Conservation (phyloP, 305 asterid genomes). For the Ruellia speciosa region DNA sequence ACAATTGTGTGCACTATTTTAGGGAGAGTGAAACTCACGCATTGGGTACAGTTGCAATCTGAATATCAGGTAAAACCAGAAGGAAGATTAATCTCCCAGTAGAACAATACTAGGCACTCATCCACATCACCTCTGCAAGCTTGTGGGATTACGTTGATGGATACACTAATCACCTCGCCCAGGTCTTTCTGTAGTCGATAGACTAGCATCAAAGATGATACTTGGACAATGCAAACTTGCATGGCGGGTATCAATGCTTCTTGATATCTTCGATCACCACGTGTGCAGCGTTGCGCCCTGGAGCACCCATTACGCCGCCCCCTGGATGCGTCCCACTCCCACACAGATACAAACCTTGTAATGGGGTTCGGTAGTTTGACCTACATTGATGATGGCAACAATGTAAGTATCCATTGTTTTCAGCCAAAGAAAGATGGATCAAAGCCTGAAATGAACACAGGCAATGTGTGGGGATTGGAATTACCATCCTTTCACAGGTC, state of each 20-base stretch:
- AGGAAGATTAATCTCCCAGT: too few relatives aligned
- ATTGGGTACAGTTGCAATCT: too few relatives aligned
- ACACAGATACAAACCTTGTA: slow-evolving; percentile 69
- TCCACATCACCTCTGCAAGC: too few relatives aligned
- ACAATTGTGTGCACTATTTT: too few relatives aligned
- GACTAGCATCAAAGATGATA: neutral
- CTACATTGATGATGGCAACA: slow-evolving; percentile 29
- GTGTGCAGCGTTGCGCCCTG: slow-evolving; percentile 81
- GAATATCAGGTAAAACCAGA: too few relatives aligned
- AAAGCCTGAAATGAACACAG: neutral
- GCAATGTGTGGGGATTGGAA: neutral
- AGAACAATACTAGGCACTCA: too few relatives aligned
- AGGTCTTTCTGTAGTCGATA: too few relatives aligned
- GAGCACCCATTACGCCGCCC: slow-evolving; percentile 95
- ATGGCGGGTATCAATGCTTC: slow-evolving; percentile 3
- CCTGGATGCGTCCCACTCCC: slow-evolving; percentile 98
- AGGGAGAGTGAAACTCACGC: too few relatives aligned
- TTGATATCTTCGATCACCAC: slow-evolving; percentile 69
- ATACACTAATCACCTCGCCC: too few relatives aligned
- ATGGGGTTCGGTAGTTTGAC: slow-evolving; percentile 89
- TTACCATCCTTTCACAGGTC: slow-evolving; percentile 96
- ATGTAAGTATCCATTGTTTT: neutral
- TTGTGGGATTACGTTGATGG: too few relatives aligned
- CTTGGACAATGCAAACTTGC: neutral
- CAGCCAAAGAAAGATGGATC: slow-evolving; percentile 2